Percentiles rank a stretch among this genome's conserved stretches.
These are phyloP conservation scores for Dryadomyces quercus-mongolicae DNA, from an alignment of 2,329 filamentous ascomycete genomes.

Conservation along the genomic window DNA sequence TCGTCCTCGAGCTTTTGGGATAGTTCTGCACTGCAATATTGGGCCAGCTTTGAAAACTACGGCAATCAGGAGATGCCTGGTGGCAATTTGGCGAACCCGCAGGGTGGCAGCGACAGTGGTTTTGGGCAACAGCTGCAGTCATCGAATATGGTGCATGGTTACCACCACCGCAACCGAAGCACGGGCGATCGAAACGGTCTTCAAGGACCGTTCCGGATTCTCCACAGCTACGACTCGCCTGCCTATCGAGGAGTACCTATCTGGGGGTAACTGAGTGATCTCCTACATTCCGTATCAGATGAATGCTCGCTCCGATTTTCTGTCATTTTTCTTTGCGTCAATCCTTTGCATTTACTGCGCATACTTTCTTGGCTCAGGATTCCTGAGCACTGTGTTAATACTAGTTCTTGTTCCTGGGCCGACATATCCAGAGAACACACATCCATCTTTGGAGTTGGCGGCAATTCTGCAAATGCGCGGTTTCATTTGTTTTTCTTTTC, in stretches of 20 bases:
- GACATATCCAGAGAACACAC: too few species aligned
- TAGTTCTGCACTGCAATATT: too few species aligned
- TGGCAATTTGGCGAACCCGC: slow-evolving; percentile 20
- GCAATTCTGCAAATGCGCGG: neutral
- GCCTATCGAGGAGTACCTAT: slow-evolving; percentile 42
- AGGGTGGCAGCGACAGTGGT: too few species aligned
- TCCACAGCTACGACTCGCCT: slow-evolving; percentile 48
- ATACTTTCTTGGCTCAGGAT: neutral
- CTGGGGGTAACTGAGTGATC: slow-evolving; percentile 33
- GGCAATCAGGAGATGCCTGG: slow-evolving; percentile 21
- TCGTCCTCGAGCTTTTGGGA: too few species aligned
- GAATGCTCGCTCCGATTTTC: neutral
- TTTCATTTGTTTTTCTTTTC: neutral
- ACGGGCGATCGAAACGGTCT: slow-evolving; percentile 16
- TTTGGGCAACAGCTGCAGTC: too few species aligned
- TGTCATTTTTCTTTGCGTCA: neutral
- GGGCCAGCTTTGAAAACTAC: slow-evolving; percentile 7
- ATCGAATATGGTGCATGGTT: slow-evolving; percentile 20
- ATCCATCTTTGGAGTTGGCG: too few species aligned
- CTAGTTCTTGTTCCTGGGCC: too few species aligned
- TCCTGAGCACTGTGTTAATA: too few species aligned
- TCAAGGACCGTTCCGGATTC: slow-evolving; percentile 33
- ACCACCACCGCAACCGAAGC: slow-evolving; percentile 26
- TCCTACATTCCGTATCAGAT: too few species aligned
- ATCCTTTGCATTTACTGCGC: neutral